Base-by-base conservation (phyloP, 257 asterid genomes). In the Solanum etuberosum region DNA sequence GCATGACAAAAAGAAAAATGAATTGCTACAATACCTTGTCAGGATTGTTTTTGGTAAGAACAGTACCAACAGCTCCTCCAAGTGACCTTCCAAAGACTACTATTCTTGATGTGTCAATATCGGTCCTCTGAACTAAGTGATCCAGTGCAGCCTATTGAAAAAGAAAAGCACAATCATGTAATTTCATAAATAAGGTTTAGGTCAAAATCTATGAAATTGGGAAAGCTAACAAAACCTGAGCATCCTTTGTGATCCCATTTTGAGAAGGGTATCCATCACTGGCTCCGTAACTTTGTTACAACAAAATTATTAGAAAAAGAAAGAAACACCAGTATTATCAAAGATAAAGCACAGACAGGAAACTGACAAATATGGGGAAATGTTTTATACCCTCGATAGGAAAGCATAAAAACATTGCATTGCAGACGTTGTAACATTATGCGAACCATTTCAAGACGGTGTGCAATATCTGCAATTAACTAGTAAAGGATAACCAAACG, bases 371-470 rank as follows among this genome's bases (percentile, higher is more conserved):
- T 48, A 86, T 1, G 4, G 51, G 67, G 23, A 85, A 82, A 68
- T 32, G 57, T 16, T 23, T 73, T 93, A 90, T 90, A 93, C 99
- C 99, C 99, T 91, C 99, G 93, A 88, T 97, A 97, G 31, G 99
- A 97, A 87, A 97, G 99, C 99, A 97, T 97, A 90, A 97, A 96
- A 29, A 97, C 98, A 87, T 97, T 97, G 97, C 99, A 97, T n/a
- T 93, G 95, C 90, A 97, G 89, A 80, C 91, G 93, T 87, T 96
- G 99, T 48, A 97, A 77, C 98, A 97, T 95, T 87, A 92, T 92
- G 51, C 93, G 91, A 84, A 96, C 98, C 98, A 97, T 97, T 90
- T 97, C 99, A 91, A 97, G 98, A 85, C 99, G 98, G 89, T 96
- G 99, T 83, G 99, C 99, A 23, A 96, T 97, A 88, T 97, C 99